A percentile compares a stretch with the other conserved stretches of the same genome.
Conservation (phyloP, 768 basidiomycete species). For the Mycena belliarum region DNA sequence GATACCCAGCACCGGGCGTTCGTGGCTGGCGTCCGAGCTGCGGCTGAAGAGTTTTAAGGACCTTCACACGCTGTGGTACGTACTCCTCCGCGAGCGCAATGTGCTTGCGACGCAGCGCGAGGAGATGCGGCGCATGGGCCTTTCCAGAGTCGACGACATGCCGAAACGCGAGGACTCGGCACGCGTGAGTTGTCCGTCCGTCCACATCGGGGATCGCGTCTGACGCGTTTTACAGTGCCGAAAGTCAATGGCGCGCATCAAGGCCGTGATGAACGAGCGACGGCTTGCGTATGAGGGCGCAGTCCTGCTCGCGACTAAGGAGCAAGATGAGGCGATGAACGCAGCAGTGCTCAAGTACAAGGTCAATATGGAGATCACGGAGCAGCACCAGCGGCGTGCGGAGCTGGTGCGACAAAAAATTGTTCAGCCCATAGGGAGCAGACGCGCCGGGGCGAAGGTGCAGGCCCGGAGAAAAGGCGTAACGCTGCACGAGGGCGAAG, state of each 20-base stretch:
- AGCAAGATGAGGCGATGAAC: constrained; percentile 21
- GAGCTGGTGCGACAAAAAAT: constrained; percentile 9
- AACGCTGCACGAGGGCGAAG: neutral
- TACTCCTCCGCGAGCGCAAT: constrained; percentile 86
- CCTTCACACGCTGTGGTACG: constrained; percentile 93
- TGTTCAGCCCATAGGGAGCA: neutral
- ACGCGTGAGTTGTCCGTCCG: constrained; percentile 38
- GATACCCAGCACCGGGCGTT: constrained; percentile 44
- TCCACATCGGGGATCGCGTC: neutral
- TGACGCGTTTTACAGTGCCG: constrained; percentile 56
- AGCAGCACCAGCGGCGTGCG: constrained; percentile 9
- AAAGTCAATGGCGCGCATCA: constrained; percentile 97
- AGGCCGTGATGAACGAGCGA: constrained; percentile 88
- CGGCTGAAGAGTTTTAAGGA: constrained; percentile 91
- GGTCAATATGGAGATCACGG: constrained; percentile 25
- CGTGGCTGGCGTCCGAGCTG: constrained; percentile 86
- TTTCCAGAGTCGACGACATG: constrained; percentile 19
- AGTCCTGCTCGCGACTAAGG: constrained; percentile 40
- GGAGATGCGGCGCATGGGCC: constrained; percentile 67
- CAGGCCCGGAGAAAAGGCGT: neutral
- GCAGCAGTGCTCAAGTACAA: constrained; percentile 32
- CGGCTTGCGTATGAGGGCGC: constrained; percentile 82
- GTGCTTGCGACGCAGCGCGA: constrained; percentile 85
- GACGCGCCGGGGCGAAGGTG: constrained; percentile 10
- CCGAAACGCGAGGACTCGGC: constrained; percentile 35